Evolutionary conservation across 108 stramenopile genomes (phyloP).

Genomic region (Cyclotella baltica): DNA sequence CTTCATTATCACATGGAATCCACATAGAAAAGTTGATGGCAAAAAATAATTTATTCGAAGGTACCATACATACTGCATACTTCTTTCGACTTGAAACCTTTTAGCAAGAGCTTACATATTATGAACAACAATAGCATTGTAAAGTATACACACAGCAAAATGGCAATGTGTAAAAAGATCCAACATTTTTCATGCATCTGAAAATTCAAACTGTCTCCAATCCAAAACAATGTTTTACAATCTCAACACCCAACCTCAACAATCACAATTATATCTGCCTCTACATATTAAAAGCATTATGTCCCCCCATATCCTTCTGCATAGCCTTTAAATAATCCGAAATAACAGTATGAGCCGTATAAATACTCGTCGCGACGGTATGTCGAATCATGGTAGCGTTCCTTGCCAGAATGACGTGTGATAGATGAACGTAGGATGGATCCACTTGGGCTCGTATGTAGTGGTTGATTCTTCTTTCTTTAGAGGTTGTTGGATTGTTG

Average conservation of each 20-base stretch:
- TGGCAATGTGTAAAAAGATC: not conserved
- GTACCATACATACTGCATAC: no score
- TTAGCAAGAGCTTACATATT: no score
- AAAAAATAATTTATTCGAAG: no score
- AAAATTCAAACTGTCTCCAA: not conserved
- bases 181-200: not conserved
- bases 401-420: conserved; percentile 63
- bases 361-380: conserved; percentile 70
- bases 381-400: conserved; percentile 77
- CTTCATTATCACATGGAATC: no score
- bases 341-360: conserved; percentile 62
- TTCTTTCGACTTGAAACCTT: no score
- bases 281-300: not conserved
- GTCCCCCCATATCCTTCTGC: conserved; percentile 58
- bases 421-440: conserved; percentile 68
- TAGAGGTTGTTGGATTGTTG: not conserved
- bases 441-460: conserved; percentile 70
- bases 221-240: not conserved
- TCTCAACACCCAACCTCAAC: not conserved
- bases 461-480: conserved; percentile 71
- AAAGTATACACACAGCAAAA: no score
- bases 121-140: no score
- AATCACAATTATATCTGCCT: no score
- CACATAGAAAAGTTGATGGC: no score
- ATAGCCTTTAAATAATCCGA: conserved; percentile 78